Percentiles rank a stretch among this genome's conserved stretches.
These are phyloP conservation scores for Houttuynia cordata DNA, from an alignment of 164 flowering plant species.

Conservation along the genomic window DNA sequence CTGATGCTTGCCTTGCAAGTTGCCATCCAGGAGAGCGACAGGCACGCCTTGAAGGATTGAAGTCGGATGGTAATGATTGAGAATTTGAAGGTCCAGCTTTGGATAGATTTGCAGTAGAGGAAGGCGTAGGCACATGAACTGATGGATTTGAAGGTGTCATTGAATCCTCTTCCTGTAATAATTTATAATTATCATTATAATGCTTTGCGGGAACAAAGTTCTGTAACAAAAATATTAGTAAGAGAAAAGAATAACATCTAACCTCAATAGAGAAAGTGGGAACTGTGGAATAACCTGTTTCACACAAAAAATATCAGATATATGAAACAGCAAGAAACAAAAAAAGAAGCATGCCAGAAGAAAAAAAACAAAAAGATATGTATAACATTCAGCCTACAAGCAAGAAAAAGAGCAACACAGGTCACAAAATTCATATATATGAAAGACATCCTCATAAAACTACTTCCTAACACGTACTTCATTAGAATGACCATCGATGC, in stretches of 20 bases:
- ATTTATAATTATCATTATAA: conserved; percentile 2
- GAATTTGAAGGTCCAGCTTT: conserved; percentile 18
- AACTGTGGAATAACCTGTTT: conserved; percentile 30
- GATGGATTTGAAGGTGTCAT: conserved; percentile 28
- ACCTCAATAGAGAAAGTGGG: conserved; percentile 37
- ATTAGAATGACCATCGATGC: too few species aligned
- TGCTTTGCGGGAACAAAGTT: not conserved
- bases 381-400: not conserved
- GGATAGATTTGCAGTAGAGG: conserved; percentile 25
- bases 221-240: not conserved
- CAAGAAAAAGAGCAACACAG: not conserved
- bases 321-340: not conserved
- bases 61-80: conserved; percentile 18
- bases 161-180: conserved; percentile 35
- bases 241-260: conserved; percentile 18
- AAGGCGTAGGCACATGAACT: conserved; percentile 30
- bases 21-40: conserved; percentile 52
- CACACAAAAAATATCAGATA: conserved; percentile 14
- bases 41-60: conserved; percentile 32
- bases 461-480: too few species aligned
- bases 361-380: not conserved
- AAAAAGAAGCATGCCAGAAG: not conserved
- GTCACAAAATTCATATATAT: not conserved
- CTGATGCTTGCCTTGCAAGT: conserved; percentile 53
- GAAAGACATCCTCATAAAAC: not conserved